Evolutionary conservation across 345 rosid genomes (phyloP).

Genomic region (Aquilaria malaccensis): DNA sequence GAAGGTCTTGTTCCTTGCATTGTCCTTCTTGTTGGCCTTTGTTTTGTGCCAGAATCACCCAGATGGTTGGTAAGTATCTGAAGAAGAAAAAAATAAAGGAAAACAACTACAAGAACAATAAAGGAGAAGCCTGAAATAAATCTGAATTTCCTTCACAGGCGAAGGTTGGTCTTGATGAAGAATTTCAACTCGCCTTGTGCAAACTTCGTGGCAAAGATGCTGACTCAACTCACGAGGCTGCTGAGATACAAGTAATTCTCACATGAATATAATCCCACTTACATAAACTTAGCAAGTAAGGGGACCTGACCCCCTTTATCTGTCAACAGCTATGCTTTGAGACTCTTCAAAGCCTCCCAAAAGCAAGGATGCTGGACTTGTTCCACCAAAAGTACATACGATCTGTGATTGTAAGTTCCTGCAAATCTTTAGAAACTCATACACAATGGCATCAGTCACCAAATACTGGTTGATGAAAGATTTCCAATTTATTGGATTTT

Average conservation of each 20-base stretch:
- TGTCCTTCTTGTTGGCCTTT: slow-evolving; percentile 57
- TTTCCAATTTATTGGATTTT: slow-evolving; percentile 5
- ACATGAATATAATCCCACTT: not conserved
- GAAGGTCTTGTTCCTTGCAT: slow-evolving; percentile 73
- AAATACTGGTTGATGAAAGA: not conserved
- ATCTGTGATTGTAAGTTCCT: slow-evolving; percentile 52
- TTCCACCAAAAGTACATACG: slow-evolving; percentile 54
- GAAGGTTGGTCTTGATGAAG: slow-evolving; percentile 54
- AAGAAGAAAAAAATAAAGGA: not conserved
- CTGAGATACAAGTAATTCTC: slow-evolving; percentile 52
- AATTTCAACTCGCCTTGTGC: slow-evolving; percentile 54
- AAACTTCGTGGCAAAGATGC: slow-evolving; percentile 64
- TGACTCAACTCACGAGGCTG: slow-evolving; percentile 61
- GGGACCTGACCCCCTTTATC: slow-evolving; percentile 5
- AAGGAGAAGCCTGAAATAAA: not conserved
- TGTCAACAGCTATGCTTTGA: slow-evolving; percentile 35
- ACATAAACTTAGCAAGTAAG: not conserved
- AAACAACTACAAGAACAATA: not conserved
- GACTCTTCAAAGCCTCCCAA: slow-evolving; percentile 58
- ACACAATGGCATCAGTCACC: not conserved
- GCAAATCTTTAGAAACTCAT: not conserved
- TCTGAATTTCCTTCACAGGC: slow-evolving; percentile 38
- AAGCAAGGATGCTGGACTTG: slow-evolving; percentile 54
- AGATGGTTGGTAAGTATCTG: slow-evolving; percentile 75
- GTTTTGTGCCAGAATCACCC: slow-evolving; percentile 80